A percentile compares a stretch with the other conserved stretches of the same genome.
Conservation (phyloP, 2,329 filamentous ascomycete species). For the Dactylellina cionopaga region DNA sequence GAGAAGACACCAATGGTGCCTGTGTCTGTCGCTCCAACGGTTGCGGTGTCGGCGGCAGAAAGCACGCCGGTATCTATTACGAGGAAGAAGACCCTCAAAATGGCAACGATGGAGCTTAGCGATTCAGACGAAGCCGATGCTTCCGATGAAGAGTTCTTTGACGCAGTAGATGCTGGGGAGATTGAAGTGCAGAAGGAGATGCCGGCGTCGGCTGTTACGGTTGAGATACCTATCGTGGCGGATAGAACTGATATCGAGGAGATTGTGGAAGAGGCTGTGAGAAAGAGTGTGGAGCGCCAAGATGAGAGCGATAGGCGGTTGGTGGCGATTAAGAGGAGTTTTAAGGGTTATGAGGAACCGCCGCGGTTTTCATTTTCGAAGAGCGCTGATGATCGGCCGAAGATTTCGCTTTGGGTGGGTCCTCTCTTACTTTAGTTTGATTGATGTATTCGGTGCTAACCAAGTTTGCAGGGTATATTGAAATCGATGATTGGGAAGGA, state of each 20-base stretch:
- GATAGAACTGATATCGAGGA: conserved; percentile 63
- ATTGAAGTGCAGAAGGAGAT: conserved; percentile 80
- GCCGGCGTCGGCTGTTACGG: conserved; percentile 63
- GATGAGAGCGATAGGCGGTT: conserved; percentile 65
- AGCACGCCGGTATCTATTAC: conserved; percentile 8
- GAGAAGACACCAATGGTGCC: conserved; percentile 40
- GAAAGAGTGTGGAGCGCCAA: conserved; percentile 56
- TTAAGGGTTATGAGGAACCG: conserved; percentile 90
- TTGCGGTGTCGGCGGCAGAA: conserved; percentile 52
- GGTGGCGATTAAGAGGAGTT: conserved; percentile 78
- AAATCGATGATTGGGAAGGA: conserved; percentile 99
- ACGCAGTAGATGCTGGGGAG: conserved; percentile 92
- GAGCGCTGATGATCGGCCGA: conserved; percentile 90
- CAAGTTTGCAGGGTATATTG: conserved; percentile 76
- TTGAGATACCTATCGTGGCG: conserved; percentile 54
- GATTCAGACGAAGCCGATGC: conserved; percentile 75
- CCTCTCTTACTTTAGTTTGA: neutral
- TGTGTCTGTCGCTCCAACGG: conserved; percentile 43
- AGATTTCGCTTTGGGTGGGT: conserved; percentile 93
- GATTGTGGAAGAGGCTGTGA: conserved; percentile 46
- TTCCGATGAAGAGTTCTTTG: conserved; percentile 93
- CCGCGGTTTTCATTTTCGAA: conserved; percentile 81
- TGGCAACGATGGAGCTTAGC: conserved; percentile 47
- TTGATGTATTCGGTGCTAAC: conserved; percentile 54
- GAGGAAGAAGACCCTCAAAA: conserved; percentile 67